Percentiles rank a stretch among this genome's conserved stretches.
These are phyloP conservation scores for Aspergillus bertholletiae DNA, from an alignment of 495 filamentous ascomycete species.

Conservation along the genomic window DNA sequence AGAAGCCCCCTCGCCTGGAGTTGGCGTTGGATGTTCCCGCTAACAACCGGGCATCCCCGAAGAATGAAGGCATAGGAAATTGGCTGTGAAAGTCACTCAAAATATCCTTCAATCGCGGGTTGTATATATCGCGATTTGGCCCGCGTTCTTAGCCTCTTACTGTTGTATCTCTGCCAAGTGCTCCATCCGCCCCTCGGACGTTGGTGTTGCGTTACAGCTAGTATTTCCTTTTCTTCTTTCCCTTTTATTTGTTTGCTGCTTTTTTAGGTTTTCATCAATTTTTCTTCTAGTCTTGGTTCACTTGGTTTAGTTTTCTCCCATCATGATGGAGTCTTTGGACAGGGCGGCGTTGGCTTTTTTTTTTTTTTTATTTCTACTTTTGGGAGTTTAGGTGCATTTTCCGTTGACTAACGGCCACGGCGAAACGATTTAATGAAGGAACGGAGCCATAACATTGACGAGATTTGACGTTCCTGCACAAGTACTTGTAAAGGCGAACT, in stretches of 20 bases:
- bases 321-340: slow-evolving; percentile 19
- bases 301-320: slow-evolving; percentile 12
- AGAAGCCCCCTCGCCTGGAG: slow-evolving; percentile 40
- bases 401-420: slow-evolving; percentile 24
- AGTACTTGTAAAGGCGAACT: slow-evolving; percentile 12
- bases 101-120: background rate
- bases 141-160: background rate
- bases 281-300: background rate
- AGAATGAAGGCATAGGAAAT: slow-evolving; percentile 28
- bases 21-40: slow-evolving; percentile 32
- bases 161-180: background rate
- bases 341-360: slow-evolving; percentile 34
- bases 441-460: slow-evolving; percentile 20
- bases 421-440: slow-evolving; percentile 40
- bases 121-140: background rate
- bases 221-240: slow-evolving; percentile 16
- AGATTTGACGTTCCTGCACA: slow-evolving; percentile 11
- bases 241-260: slow-evolving; percentile 2
- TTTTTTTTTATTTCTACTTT: too few species aligned
- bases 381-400: slow-evolving; percentile 33
- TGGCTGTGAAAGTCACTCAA: slow-evolving; percentile 30
- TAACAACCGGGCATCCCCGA: slow-evolving; percentile 15
- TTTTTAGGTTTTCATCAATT: slow-evolving; percentile 1
- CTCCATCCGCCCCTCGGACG: background rate
- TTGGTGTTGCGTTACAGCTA: background rate